phyloP scores from a whole-genome alignment of 805 yeast species.

The Metschnikowia gelsemii region DNA sequence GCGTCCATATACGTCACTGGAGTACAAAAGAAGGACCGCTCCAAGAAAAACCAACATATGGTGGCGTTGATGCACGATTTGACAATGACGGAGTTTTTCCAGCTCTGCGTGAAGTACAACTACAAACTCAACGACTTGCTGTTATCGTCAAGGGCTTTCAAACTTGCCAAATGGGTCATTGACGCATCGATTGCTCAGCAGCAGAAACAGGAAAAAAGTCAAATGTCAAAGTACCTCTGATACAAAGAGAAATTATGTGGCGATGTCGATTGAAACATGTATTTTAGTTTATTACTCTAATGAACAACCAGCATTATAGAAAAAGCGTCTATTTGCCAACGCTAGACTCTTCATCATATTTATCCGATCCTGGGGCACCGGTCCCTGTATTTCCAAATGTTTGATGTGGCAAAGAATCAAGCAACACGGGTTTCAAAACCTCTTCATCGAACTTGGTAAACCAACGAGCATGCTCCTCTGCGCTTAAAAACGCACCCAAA shows the following conservation, averaged over 20 bases:
- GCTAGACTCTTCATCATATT: conserved; percentile 12
- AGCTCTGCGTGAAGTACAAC: conserved; percentile 63
- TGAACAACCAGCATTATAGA: conserved; percentile 1
- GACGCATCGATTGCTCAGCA: conserved; percentile 60
- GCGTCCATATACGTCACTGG: conserved; percentile 49
- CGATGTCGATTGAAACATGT: no score
- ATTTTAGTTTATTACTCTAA: conserved; percentile 1
- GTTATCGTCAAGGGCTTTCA: conserved; percentile 60
- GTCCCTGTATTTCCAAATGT: background rate
- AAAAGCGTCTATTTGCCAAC: conserved; percentile 11
- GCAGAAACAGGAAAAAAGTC: conserved; percentile 25
- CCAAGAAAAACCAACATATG: conserved; percentile 33
- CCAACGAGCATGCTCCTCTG: conserved; percentile 85
- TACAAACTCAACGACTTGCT: conserved; percentile 62
- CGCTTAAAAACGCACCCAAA: conserved; percentile 43
- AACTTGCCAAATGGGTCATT: conserved; percentile 69
- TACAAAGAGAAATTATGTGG: no score
- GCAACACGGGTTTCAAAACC: conserved; percentile 85
- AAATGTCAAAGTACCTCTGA: conserved; percentile 9
- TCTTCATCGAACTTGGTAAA: conserved; percentile 91
- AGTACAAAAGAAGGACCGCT: conserved; percentile 18
- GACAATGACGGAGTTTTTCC: conserved; percentile 61
- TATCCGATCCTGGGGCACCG: conserved; percentile 1
- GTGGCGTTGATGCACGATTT: conserved; percentile 61
- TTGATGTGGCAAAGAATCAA: conserved; percentile 53